Conservation (phyloP, 2,329 filamentous ascomycete species). For the Talaromyces islandicus region DNA sequence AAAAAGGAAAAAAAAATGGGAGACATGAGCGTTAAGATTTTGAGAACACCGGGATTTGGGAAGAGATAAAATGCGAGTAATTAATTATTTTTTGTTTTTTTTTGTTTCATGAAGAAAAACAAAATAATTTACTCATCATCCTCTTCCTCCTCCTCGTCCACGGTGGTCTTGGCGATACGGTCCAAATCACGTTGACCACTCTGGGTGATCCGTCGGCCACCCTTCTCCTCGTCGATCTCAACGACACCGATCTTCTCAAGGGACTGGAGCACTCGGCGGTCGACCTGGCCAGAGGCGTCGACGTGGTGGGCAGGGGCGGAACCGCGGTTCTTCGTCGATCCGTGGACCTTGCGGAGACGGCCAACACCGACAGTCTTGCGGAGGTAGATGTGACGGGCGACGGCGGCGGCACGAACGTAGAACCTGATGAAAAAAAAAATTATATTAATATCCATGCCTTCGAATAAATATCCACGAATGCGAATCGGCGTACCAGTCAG, state of each 20-base stretch:
- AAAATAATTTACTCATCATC: constrained; percentile 30
- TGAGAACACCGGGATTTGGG: constrained; percentile 6
- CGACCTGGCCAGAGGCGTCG: constrained; percentile 87
- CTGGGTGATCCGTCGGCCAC: constrained; percentile 96
- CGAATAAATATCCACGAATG: not conserved
- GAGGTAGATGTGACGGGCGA: constrained; percentile 98
- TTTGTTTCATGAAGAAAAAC: constrained; percentile 7
- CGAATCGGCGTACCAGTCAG: constrained; percentile 74
- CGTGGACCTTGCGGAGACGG: constrained; percentile 94
- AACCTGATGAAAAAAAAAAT: constrained; percentile 42
- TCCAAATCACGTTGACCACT: constrained; percentile 98
- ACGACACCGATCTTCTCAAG: constrained; percentile 99
- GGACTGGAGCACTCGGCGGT: constrained; percentile 95
- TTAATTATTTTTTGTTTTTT: constrained; percentile 8
- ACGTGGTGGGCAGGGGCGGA: constrained; percentile 88
- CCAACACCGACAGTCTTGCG: constrained; percentile 99
- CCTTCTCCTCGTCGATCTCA: constrained; percentile 97
- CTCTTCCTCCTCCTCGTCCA: constrained; percentile 41
- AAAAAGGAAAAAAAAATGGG: constrained; percentile 2
- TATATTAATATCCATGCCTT: not conserved
- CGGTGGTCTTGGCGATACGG: constrained; percentile 75
- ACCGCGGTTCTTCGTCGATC: constrained; percentile 94
- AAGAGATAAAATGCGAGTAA: constrained; percentile 11
- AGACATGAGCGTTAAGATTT: constrained; percentile 7
- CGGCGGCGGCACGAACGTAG: constrained; percentile 81